These are phyloP conservation scores for Cytospora paraplurivora DNA, from an alignment of 2,329 filamentous ascomycete genomes.

Conservation along the genomic window DNA sequence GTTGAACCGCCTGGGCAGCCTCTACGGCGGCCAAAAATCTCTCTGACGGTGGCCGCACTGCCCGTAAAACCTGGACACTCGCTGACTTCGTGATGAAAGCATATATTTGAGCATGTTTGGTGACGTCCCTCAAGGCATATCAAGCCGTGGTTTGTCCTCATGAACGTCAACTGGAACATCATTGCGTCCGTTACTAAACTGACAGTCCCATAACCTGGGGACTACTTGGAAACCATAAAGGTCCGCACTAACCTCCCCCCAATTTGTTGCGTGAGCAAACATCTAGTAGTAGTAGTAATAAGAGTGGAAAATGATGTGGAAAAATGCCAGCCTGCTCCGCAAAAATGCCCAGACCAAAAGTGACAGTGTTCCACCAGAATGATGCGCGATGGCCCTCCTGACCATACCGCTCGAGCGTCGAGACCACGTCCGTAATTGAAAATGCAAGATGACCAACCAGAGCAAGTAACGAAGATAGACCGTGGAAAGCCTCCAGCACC, in stretches of 20 bases:
- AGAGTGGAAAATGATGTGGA: not conserved
- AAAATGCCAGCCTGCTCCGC: slow-evolving; percentile 7
- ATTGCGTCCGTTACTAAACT: not conserved
- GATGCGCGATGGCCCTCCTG: not conserved
- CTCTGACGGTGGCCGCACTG: too few species aligned
- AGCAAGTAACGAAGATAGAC: not conserved
- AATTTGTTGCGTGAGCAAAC: slow-evolving; percentile 25
- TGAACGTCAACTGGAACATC: not conserved
- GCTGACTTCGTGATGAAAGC: too few species aligned
- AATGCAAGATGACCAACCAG: slow-evolving; percentile 11
- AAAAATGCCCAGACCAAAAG: not conserved
- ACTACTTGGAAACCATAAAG: slow-evolving; percentile 1
- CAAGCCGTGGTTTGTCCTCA: not conserved
- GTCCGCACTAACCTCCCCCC: not conserved
- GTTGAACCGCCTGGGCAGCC: too few species aligned
- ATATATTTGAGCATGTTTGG: too few species aligned
- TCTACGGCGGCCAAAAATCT: too few species aligned
- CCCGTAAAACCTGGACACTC: too few species aligned
- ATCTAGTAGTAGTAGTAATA: slow-evolving; percentile 19
- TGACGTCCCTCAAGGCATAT: too few species aligned
- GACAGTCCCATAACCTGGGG: not conserved
- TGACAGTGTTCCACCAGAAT: not conserved
- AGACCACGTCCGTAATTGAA: not conserved
- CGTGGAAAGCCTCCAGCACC: not conserved
- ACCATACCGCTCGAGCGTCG: not conserved